Evolutionary conservation across 1,284 basidiomycete species (phyloP).

Genomic region (Vanrija sp.): DNA sequence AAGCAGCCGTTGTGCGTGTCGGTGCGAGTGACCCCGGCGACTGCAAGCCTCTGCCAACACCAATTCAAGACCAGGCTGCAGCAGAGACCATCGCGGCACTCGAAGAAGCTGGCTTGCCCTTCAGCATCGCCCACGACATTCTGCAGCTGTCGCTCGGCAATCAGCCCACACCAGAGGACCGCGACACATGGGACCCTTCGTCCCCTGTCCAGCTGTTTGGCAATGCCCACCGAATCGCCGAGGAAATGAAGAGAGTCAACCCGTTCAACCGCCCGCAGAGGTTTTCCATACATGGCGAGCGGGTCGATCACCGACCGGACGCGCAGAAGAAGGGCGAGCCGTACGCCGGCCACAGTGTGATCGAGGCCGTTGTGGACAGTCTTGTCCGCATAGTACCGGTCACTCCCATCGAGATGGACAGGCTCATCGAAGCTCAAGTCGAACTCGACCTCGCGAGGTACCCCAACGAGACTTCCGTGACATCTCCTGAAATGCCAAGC

Average conservation of each 20-base stretch:
- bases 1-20: not conserved
- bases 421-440: not conserved
- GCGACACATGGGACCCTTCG: too few species aligned
- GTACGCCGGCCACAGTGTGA: not conserved
- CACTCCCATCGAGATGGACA: constrained; percentile 1
- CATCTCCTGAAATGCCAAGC: too few species aligned
- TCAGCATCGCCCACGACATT: not conserved
- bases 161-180: not conserved
- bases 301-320: too few species aligned
- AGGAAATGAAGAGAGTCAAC: not conserved
- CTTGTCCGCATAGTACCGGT: constrained; percentile 1
- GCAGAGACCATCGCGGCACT: too few species aligned
- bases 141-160: not conserved
- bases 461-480: too few species aligned
- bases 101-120: not conserved
- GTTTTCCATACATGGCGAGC: too few species aligned
- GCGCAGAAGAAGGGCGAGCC: not conserved
- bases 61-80: not conserved
- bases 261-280: too few species aligned
- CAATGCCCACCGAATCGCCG: not conserved
- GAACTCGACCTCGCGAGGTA: not conserved
- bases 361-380: not conserved
- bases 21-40: not conserved
- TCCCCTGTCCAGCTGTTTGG: not conserved
- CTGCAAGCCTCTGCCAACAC: not conserved